Conservation (phyloP, 2,329 filamentous ascomycete species). For the Botrytis deweyae region DNA sequence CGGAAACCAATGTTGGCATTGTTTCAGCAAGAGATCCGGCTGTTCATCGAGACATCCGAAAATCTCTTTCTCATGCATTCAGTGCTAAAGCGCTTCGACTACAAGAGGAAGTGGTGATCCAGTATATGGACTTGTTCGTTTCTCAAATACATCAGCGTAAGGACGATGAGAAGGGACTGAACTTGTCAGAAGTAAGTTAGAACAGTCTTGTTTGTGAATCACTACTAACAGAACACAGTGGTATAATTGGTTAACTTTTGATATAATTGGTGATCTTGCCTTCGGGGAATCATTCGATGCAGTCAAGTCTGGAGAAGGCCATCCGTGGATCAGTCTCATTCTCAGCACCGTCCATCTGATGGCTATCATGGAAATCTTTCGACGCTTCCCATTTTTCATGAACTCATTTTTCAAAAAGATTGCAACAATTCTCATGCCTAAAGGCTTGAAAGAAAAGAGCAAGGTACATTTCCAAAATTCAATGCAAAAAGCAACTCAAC, state of each 20-base stretch:
- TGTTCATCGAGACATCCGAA: slow-evolving; percentile 24
- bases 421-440: not conserved
- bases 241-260: slow-evolving; percentile 27
- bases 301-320: slow-evolving; percentile 18
- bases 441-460: slow-evolving; percentile 11
- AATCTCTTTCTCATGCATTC: slow-evolving; percentile 36
- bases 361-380: slow-evolving; percentile 4
- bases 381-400: slow-evolving; percentile 2
- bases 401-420: slow-evolving; percentile 3
- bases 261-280: slow-evolving; percentile 29
- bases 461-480: slow-evolving; percentile 5
- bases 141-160: not conserved
- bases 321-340: slow-evolving; percentile 19
- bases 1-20: slow-evolving; percentile 7
- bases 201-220: not conserved
- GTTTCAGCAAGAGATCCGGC: slow-evolving; percentile 21
- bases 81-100: slow-evolving; percentile 38
- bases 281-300: slow-evolving; percentile 28
- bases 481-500: slow-evolving; percentile 17
- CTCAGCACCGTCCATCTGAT: slow-evolving; percentile 9
- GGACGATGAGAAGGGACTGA: slow-evolving; percentile 7
- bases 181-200: slow-evolving; percentile 11
- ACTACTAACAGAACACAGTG: slow-evolving; percentile 21
- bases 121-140: slow-evolving; percentile 22
- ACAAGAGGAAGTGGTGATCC: slow-evolving; percentile 34